A percentile compares a stretch with the other conserved stretches of the same genome.
These are phyloP conservation scores for Sporothrix protearum DNA, from an alignment of 2,329 filamentous ascomycete species.

Conservation along the genomic window DNA sequence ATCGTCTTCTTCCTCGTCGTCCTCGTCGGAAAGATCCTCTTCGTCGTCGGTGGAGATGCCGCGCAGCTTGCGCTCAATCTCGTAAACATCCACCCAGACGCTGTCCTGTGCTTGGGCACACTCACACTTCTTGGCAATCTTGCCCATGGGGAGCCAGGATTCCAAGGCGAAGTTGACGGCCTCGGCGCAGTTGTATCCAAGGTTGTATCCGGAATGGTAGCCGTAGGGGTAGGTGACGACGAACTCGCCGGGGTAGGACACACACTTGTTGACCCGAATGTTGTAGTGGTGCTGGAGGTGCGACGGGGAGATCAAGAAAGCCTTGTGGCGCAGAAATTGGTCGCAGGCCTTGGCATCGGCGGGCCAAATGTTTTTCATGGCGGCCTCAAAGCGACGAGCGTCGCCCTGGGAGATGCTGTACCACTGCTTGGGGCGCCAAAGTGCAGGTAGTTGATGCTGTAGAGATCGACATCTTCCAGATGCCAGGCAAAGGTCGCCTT, in stretches of 20 bases:
- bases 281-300: constrained; percentile 83
- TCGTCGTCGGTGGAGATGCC: constrained; percentile 85
- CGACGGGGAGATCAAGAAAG: constrained; percentile 90
- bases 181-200: constrained; percentile 98
- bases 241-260: constrained; percentile 95
- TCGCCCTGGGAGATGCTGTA: constrained; percentile 98
- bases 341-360: constrained; percentile 92
- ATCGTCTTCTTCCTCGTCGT: constrained; percentile 59
- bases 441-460: constrained; percentile 99
- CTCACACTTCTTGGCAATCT: constrained; percentile 93
- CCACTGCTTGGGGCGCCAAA: constrained; percentile 98
- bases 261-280: constrained; percentile 92
- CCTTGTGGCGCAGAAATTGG: constrained; percentile 96
- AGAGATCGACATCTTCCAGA: constrained; percentile 95
- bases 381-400: constrained; percentile 84
- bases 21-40: constrained; percentile 61
- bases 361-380: constrained; percentile 94
- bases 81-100: constrained; percentile 95
- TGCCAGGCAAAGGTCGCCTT: constrained; percentile 99
- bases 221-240: constrained; percentile 98
- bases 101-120: constrained; percentile 94
- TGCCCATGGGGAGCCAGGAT: constrained; percentile 90
- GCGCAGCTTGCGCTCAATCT: constrained; percentile 89
- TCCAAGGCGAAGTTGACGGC: constrained; percentile 98
- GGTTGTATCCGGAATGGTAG: constrained; percentile 95